Percentiles rank a stretch among this genome's conserved stretches.
Evolutionary conservation across 1,284 basidiomycete genomes (phyloP).

Genomic region (Salmacisia buchloeana): DNA sequence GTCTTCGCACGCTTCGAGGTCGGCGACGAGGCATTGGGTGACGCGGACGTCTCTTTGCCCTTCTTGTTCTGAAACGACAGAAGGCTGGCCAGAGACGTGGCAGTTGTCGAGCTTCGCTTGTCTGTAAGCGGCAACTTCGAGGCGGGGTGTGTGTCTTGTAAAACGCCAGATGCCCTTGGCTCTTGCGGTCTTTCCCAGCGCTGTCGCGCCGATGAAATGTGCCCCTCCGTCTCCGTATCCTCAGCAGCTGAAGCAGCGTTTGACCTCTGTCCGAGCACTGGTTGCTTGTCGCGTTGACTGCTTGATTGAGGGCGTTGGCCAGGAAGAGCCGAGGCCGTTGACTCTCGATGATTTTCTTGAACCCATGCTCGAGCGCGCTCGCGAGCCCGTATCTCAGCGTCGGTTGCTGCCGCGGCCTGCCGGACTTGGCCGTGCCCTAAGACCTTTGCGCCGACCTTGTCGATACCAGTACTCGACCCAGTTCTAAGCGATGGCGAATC

Average conservation of each 20-base stretch:
- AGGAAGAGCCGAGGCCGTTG: too few relatives aligned
- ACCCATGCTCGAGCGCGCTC: not conserved
- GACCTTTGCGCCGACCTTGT: not conserved
- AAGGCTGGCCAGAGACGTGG: not conserved
- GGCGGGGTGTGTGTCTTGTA: too few relatives aligned
- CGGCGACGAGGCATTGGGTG: not conserved
- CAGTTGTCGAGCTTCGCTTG: not conserved
- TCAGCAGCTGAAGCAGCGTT: not conserved
- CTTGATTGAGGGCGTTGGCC: too few relatives aligned
- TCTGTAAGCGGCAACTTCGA: too few relatives aligned
- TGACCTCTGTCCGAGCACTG: too few relatives aligned
- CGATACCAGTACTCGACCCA: not conserved
- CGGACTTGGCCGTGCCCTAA: too few relatives aligned
- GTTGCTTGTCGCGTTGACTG: not conserved
- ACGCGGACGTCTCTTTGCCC: not conserved
- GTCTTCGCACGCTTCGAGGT: not conserved
- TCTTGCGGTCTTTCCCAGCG: too few relatives aligned
- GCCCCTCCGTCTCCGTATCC: not conserved
- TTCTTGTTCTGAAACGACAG: not conserved
- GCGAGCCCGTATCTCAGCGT: not conserved
- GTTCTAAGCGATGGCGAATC: not conserved
- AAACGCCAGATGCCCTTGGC: too few relatives aligned
- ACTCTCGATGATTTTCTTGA: not conserved
- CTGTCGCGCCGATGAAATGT: not conserved
- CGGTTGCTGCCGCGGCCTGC: too few relatives aligned